Percentiles rank a stretch among this genome's conserved stretches.
phyloP scores from a whole-genome alignment of 768 basidiomycete genomes.

The Trametes villosa region DNA sequence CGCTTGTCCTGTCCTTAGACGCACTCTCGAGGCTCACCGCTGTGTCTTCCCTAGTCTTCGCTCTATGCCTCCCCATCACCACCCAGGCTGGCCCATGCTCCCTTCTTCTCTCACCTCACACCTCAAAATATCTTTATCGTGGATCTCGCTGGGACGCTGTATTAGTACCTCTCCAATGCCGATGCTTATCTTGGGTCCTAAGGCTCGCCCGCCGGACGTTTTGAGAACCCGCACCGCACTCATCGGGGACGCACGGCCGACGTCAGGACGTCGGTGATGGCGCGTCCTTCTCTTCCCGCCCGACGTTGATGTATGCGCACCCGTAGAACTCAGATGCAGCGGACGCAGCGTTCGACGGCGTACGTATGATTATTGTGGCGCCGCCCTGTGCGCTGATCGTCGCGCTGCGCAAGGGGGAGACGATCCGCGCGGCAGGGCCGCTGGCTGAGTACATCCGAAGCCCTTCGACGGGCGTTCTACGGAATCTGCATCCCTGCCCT shows the following conservation, averaged over 20 bases:
- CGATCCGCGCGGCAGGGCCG: not conserved
- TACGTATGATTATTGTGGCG: not conserved
- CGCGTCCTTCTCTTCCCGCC: too few species aligned
- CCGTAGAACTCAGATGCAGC: too few species aligned
- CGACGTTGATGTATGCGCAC: too few species aligned
- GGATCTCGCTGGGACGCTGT: not conserved
- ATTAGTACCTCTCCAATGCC: slow-evolving; percentile 1
- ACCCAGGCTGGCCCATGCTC: too few species aligned
- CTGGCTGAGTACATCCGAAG: not conserved
- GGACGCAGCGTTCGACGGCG: too few species aligned
- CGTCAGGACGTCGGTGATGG: not conserved
- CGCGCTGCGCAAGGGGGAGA: not conserved
- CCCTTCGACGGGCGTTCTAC: not conserved
- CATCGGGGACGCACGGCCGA: not conserved
- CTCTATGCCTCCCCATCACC: not conserved
- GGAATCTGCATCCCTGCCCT: slow-evolving; percentile 22
- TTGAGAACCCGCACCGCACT: not conserved
- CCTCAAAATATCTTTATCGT: slow-evolving; percentile 16
- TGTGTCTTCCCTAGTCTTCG: not conserved
- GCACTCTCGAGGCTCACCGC: not conserved
- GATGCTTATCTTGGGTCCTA: not conserved
- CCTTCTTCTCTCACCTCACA: not conserved
- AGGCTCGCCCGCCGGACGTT: not conserved
- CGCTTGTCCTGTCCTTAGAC: not conserved
- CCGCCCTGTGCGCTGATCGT: not conserved